These are phyloP conservation scores for Aspergillus sp. DNA, from an alignment of 2,329 filamentous ascomycete species.

Conservation along the genomic window DNA sequence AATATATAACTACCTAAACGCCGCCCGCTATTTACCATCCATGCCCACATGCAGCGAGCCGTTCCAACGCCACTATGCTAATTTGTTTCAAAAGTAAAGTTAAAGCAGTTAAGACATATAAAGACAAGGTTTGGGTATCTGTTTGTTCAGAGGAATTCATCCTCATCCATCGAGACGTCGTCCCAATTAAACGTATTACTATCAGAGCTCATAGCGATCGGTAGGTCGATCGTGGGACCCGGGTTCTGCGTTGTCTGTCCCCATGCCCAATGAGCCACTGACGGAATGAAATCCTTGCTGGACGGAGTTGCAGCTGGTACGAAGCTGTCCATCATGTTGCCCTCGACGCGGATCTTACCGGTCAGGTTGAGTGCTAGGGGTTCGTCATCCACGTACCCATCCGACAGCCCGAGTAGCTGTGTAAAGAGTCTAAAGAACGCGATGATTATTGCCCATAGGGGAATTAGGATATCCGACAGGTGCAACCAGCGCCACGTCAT, in stretches of 20 bases:
- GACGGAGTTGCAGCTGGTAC: slow-evolving; percentile 19
- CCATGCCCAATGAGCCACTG: slow-evolving; percentile 7
- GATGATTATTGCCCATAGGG: slow-evolving; percentile 31
- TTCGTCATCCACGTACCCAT: slow-evolving; percentile 44
- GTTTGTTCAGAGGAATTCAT: slow-evolving; percentile 28
- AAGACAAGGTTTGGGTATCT: background rate
- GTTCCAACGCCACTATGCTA: background rate
- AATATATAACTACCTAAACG: background rate
- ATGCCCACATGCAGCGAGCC: background rate
- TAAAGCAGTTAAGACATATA: background rate
- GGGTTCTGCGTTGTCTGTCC: slow-evolving; percentile 1
- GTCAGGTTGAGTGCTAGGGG: slow-evolving; percentile 25
- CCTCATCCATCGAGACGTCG: slow-evolving; percentile 32
- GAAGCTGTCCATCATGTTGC: slow-evolving; percentile 23
- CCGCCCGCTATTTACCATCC: background rate
- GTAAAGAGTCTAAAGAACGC: slow-evolving; percentile 32
- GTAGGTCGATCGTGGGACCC: slow-evolving; percentile 10
- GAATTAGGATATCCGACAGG: slow-evolving; percentile 30
- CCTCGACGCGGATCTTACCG: slow-evolving; percentile 32
- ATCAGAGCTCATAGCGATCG: slow-evolving; percentile 6
- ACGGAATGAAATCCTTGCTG: slow-evolving; percentile 12
- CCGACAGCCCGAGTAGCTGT: slow-evolving; percentile 41
- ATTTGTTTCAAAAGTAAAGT: background rate
- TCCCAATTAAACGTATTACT: slow-evolving; percentile 15
- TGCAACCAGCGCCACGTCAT: slow-evolving; percentile 51